phyloP scores from a whole-genome alignment of 805 yeast genomes.

The Suhomyces vadensis region DNA sequence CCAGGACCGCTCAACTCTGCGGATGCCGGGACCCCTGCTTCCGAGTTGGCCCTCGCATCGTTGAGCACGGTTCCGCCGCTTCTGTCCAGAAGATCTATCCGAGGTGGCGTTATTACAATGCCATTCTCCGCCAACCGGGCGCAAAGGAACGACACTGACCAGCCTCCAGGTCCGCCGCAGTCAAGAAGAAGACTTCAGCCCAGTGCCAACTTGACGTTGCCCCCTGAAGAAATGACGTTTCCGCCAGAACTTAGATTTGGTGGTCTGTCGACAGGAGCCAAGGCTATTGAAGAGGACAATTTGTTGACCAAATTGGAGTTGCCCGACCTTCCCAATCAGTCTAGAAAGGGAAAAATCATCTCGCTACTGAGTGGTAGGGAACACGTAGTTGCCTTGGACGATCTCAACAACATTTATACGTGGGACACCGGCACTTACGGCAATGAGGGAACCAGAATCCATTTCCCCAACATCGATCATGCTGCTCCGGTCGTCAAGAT shows the following conservation, averaged over 20 bases:
- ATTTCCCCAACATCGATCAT: conserved; percentile 32
- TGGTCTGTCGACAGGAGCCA: neutral
- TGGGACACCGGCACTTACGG: conserved; percentile 55
- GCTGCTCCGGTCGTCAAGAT: conserved; percentile 42
- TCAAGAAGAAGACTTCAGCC: conserved; percentile 14
- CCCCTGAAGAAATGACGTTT: conserved; percentile 27
- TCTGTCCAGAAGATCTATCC: conserved; percentile 11
- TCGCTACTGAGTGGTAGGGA: conserved; percentile 63
- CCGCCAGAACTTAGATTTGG: conserved; percentile 1
- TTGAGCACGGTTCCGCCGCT: conserved; percentile 2
- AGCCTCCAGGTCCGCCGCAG: conserved; percentile 4
- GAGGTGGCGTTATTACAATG: conserved; percentile 11
- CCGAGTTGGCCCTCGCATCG: conserved; percentile 9
- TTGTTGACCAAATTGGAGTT: conserved; percentile 25
- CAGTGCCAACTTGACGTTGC: conserved; percentile 23
- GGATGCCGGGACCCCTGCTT: conserved; percentile 21
- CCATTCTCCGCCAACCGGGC: conserved; percentile 9
- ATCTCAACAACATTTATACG: conserved; percentile 49
- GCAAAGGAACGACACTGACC: conserved; percentile 10
- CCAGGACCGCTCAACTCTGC: conserved; percentile 29
- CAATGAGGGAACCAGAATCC: conserved; percentile 44
- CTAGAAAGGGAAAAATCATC: conserved; percentile 32
- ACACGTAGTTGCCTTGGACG: conserved; percentile 63
- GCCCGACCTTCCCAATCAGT: conserved; percentile 14
- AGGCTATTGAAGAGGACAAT: conserved; percentile 9